Conservation (phyloP, 352 stramenopile species). For the Pythium graminicola region DNA sequence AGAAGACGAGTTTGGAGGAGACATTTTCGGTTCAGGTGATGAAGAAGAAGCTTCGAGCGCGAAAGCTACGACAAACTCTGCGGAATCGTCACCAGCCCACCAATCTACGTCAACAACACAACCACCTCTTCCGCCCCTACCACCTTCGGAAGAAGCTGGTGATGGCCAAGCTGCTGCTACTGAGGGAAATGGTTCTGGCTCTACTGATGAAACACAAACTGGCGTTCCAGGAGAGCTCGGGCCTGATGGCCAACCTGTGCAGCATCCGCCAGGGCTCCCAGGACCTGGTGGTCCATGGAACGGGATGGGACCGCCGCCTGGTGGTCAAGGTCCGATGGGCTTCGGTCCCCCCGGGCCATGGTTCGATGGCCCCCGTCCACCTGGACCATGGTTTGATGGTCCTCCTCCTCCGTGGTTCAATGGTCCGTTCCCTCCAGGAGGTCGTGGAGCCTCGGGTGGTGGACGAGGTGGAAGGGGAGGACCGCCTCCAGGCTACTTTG, state of each 20-base stretch:
- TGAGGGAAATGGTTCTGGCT: slow-evolving; percentile 4
- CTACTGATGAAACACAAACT: background rate
- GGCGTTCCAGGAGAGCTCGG: background rate
- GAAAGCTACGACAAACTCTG: slow-evolving; percentile 19
- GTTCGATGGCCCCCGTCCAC: slow-evolving; percentile 64
- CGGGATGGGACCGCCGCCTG: slow-evolving; percentile 29
- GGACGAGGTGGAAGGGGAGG: slow-evolving; percentile 35
- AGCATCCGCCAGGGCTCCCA: slow-evolving; percentile 8
- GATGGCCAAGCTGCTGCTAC: slow-evolving; percentile 9
- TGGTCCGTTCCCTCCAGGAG: slow-evolving; percentile 58
- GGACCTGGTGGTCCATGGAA: slow-evolving; percentile 23
- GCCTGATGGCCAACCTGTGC: slow-evolving; percentile 3
- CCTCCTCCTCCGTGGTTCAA: slow-evolving; percentile 73
- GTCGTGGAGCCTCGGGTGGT: slow-evolving; percentile 29
- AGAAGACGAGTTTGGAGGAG: slow-evolving; percentile 80
- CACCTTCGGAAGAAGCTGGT: slow-evolving; percentile 17
- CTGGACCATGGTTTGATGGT: slow-evolving; percentile 70
- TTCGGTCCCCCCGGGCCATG: slow-evolving; percentile 55
- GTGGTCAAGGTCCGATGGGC: slow-evolving; percentile 38
- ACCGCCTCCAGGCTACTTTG: slow-evolving; percentile 64
- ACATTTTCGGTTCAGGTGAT: slow-evolving; percentile 72
- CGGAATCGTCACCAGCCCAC: slow-evolving; percentile 21
- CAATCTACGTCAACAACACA: background rate
- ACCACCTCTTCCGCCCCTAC: slow-evolving; percentile 34
- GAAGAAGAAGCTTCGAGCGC: slow-evolving; percentile 36